Percentiles rank a stretch among this genome's conserved stretches.
Evolutionary conservation across 2,329 filamentous ascomycete species (phyloP).

Genomic region (Amauroascus niger): DNA sequence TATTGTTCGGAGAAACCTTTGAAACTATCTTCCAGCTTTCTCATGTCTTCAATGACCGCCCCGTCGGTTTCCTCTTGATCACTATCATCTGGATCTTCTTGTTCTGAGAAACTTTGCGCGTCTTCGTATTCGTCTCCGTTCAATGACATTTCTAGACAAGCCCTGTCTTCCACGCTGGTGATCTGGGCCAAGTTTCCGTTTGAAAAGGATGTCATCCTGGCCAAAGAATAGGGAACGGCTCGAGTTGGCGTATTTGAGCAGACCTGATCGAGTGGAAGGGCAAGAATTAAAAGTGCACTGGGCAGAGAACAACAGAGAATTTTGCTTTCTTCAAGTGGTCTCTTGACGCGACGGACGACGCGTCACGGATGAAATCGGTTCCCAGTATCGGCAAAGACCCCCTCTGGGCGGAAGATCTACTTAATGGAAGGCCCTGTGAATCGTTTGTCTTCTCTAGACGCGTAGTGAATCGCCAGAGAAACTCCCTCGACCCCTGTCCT

Average conservation of each 20-base stretch:
- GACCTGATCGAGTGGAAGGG: neutral
- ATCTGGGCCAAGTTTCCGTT: neutral
- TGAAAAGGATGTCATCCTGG: neutral
- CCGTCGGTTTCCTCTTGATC: conserved; percentile 34
- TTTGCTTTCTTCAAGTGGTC: too few species aligned
- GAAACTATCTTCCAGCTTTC: conserved; percentile 70
- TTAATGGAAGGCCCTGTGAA: too few species aligned
- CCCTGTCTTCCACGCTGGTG: neutral
- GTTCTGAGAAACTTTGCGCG: conserved; percentile 12
- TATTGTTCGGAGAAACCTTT: conserved; percentile 74
- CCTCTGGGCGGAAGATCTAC: too few species aligned
- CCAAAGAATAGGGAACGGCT: neutral
- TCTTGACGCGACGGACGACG: too few species aligned
- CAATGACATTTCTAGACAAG: conserved; percentile 14
- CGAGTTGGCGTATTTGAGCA: too few species aligned
- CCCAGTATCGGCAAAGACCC: too few species aligned
- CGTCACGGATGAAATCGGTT: too few species aligned
- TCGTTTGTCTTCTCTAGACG: too few species aligned
- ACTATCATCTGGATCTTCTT: conserved; percentile 23
- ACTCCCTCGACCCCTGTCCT: too few species aligned
- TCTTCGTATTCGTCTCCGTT: conserved; percentile 28
- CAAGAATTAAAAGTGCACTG: too few species aligned
- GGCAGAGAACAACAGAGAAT: too few species aligned
- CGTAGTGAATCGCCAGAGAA: too few species aligned
- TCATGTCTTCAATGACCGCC: conserved; percentile 72